A percentile compares a stretch with the other conserved stretches of the same genome.
Conservation (phyloP, 1,284 basidiomycete species). For the Amylostereum areolatum region DNA sequence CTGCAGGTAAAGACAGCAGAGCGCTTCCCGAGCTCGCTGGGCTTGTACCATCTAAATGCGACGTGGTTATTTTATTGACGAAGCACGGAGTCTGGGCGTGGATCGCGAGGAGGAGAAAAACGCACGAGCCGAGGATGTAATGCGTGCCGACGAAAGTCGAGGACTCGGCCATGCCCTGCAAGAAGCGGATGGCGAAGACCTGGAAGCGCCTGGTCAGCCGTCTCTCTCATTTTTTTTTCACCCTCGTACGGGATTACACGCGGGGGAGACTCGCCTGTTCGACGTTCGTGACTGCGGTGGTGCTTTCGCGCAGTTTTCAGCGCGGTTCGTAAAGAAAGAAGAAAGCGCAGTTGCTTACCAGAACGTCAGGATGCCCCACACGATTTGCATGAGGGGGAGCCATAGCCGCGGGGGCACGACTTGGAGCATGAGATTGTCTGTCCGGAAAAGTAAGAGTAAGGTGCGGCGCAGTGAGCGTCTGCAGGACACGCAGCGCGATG, state of each 20-base stretch:
- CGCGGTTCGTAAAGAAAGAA: not conserved
- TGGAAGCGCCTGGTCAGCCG: constrained; percentile 22
- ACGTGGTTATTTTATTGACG: not conserved
- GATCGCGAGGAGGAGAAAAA: constrained; percentile 3
- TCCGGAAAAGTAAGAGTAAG: too few species aligned
- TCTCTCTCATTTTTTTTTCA: constrained; percentile 2
- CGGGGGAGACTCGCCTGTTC: constrained; percentile 36
- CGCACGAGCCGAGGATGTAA: constrained; percentile 65
- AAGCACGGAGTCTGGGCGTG: not conserved
- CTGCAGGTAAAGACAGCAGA: constrained; percentile 69
- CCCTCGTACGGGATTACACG: constrained; percentile 1
- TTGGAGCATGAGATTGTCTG: constrained; percentile 62
- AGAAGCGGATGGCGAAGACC: constrained; percentile 69
- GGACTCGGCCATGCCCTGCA: constrained; percentile 68
- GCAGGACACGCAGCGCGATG: not conserved
- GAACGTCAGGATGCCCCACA: constrained; percentile 62
- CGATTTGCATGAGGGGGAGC: constrained; percentile 59
- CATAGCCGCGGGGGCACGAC: constrained; percentile 56
- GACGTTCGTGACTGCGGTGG: constrained; percentile 50
- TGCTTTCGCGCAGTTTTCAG: constrained; percentile 27
- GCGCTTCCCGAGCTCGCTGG: constrained; percentile 62
- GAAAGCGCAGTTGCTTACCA: constrained; percentile 30
- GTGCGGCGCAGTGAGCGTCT: too few species aligned
- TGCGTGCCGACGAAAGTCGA: constrained; percentile 75
- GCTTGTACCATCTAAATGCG: constrained; percentile 57